phyloP scores from a whole-genome alignment of 345 rosid genomes.

The Citrus glauca region DNA sequence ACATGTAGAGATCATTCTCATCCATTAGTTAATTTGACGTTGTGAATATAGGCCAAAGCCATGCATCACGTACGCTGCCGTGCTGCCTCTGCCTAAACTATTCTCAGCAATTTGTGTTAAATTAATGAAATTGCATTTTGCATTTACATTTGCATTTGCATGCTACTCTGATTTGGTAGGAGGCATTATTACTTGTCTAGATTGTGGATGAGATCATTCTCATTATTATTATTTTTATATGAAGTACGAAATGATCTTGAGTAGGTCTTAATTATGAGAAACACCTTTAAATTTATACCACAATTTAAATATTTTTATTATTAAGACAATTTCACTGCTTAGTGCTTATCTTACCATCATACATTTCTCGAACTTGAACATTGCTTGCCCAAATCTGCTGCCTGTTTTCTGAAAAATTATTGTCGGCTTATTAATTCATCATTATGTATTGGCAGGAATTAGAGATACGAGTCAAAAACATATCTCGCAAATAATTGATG shows the following conservation, averaged over 20 bases:
- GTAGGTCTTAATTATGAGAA: rapidly evolving
- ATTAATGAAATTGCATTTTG: neutral
- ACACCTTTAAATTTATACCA: rapidly evolving
- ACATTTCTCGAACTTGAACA: neutral
- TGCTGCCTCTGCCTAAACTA: neutral
- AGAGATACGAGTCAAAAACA: neutral
- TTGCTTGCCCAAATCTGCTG: neutral
- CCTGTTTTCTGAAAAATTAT: neutral
- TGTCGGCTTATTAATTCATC: too few species aligned
- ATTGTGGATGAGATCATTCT: neutral
- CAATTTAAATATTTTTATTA: neutral
- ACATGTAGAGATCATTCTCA: neutral
- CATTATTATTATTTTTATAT: too few species aligned
- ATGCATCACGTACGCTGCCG: too few species aligned
- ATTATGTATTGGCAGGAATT: neutral
- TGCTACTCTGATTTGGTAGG: neutral
- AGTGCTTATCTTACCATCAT: neutral
- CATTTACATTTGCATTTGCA: neutral
- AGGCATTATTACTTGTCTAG: neutral
- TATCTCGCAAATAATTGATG: too few species aligned
- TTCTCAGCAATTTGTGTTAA: neutral
- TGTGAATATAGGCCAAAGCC: too few species aligned
- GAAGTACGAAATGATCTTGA: rapidly evolving
- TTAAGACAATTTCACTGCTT: too few species aligned
- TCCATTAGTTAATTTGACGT: neutral